Conservation (phyloP, 306 rosid species). For the Glycine latifolia region DNA sequence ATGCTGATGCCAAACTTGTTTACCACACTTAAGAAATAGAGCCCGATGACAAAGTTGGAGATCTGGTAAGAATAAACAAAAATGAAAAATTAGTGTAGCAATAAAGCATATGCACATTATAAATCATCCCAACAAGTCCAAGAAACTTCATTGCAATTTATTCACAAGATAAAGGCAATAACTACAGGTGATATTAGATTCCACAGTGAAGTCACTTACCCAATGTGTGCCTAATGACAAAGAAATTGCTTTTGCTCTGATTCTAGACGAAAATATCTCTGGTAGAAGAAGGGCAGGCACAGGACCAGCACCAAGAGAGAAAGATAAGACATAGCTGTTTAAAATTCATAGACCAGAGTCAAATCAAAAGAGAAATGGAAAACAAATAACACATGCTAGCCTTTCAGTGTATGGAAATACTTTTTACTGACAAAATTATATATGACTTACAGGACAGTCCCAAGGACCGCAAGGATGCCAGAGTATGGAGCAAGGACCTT, state of each 20-base stretch:
- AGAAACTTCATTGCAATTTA: background rate
- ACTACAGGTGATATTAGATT: background rate
- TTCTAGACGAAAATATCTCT: constrained; percentile 90
- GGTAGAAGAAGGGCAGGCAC: constrained; percentile 97
- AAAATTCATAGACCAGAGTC: constrained; percentile 33
- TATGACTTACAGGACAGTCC: constrained; percentile 83
- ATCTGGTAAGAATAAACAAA: constrained; percentile 56
- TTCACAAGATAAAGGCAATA: background rate
- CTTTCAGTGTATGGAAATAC: background rate
- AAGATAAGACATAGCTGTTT: constrained; percentile 81
- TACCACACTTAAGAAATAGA: constrained; percentile 87
- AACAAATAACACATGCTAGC: background rate
- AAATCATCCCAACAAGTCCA: background rate
- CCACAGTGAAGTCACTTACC: constrained; percentile 57
- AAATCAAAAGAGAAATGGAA: constrained; percentile 27
- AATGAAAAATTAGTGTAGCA: background rate
- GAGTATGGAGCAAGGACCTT: constrained; percentile 77
- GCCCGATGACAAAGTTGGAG: constrained; percentile 83
- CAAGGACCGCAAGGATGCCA: constrained; percentile 77
- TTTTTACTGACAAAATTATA: background rate
- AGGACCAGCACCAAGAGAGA: constrained; percentile 97
- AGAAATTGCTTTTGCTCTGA: constrained; percentile 91
- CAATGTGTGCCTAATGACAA: constrained; percentile 89
- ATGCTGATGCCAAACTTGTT: constrained; percentile 79
- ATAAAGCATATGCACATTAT: background rate